Evolutionary conservation across 2,329 filamentous ascomycete species (phyloP), one percentile per base, ranked within the genome.

Genomic region (Phaeosphaeria sp.): DNA sequence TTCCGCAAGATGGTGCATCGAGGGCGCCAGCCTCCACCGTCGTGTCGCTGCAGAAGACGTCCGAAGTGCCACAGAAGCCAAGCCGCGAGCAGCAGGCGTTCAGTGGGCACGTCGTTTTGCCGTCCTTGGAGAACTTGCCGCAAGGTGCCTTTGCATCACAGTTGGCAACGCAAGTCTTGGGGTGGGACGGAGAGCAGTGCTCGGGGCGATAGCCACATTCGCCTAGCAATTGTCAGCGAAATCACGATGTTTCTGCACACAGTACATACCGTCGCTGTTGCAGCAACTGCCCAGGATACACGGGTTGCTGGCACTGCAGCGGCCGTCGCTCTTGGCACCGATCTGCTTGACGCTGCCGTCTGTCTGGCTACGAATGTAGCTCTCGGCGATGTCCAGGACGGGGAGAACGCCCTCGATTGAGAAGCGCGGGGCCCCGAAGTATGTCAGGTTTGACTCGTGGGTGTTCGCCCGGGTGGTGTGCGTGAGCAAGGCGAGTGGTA

Each of bases 141-240:
- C 77, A 79, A 42, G 74, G 67, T 2, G 75, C 74, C n/a, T 63
- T 71, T n/a, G 76, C 74, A 61, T 78, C 63, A 52, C 77, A 79
- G 52, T 78, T 76, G 9, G 71, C 68, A 0, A 63, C 63, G 51
- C 72, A 74, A 6, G 27, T 45, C 22, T 30, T 36, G 6, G 51
- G 44, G 6, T 24, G 17, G 3, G 44, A 46, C 1, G 44, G 47
- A 6, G 48, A 43, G 49, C 65, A 65, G 47, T 65, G 60, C 27
- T 65, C 61, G 15, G 58, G 54, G 2, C 59, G 56, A 22, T 58
- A 65, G 18, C 56, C 60, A 15, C 63, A 65, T 25, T 53, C 25
- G 9, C 60, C 60, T 63, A 9, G n/a, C 18, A 20, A 9, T 2
- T 6, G 18, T 18, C 6, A 39, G n/a, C 1, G 15, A 21, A 13